These are phyloP conservation scores for Pharnaceum exiguum DNA, from an alignment of 148 eudicot species.

Conservation along the genomic window DNA sequence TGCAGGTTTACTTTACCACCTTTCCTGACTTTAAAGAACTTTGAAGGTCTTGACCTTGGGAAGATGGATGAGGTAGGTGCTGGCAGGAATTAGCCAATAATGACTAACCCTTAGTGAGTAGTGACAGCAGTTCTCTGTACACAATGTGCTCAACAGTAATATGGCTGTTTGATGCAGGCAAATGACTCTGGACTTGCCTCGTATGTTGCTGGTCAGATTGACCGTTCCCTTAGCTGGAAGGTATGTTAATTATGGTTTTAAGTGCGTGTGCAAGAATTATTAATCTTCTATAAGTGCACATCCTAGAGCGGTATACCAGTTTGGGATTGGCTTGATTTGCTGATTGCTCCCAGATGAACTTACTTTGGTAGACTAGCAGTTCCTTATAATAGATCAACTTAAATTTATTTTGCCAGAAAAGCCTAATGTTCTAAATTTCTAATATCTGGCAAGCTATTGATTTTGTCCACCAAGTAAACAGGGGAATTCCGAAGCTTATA, in stretches of 20 bases:
- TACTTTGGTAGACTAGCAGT: too few species aligned
- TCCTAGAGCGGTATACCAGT: too few species aligned
- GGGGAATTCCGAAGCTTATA: neutral
- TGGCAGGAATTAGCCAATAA: neutral
- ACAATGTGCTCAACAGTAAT: neutral
- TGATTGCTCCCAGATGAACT: too few species aligned
- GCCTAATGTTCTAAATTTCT: too few species aligned
- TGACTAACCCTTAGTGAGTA: neutral
- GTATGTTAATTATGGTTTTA: slow-evolving; percentile 27
- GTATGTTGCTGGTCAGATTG: slow-evolving; percentile 95
- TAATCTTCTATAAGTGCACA: too few species aligned
- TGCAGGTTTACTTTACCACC: slow-evolving; percentile 86
- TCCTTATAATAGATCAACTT: too few species aligned
- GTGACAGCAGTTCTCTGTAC: neutral
- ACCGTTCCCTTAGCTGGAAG: slow-evolving; percentile 94
- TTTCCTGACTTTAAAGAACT: slow-evolving; percentile 81
- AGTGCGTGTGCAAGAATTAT: too few species aligned
- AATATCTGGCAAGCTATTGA: too few species aligned
- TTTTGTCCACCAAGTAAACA: too few species aligned
- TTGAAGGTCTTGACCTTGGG: slow-evolving; percentile 95
- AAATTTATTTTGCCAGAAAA: too few species aligned
- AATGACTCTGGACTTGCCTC: slow-evolving; percentile 92
- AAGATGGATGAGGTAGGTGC: slow-evolving; percentile 82
- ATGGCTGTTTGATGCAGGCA: slow-evolving; percentile 36
- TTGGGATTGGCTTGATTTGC: too few species aligned